phyloP scores from a whole-genome alignment of 495 filamentous ascomycete genomes.

The Oidiodendron maius region DNA sequence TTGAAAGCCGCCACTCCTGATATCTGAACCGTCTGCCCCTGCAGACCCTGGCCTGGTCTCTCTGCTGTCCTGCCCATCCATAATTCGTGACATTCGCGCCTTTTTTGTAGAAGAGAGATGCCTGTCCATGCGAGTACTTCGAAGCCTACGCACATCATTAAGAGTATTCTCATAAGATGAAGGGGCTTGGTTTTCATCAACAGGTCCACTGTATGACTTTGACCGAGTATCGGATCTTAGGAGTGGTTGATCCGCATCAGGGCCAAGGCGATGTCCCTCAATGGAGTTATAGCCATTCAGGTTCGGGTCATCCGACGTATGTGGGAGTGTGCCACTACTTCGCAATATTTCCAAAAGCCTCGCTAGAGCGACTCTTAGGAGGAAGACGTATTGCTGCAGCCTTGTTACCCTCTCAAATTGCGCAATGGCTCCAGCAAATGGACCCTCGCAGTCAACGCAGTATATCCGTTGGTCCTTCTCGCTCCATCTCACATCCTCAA shows the following conservation, averaged over 20 bases:
- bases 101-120: conserved; percentile 88
- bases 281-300: conserved; percentile 59
- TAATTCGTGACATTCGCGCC: conserved; percentile 83
- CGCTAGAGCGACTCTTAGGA: conserved; percentile 86
- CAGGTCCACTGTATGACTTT: conserved; percentile 62
- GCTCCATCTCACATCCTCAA: conserved; percentile 61
- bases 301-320: conserved; percentile 72
- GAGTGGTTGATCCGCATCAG: conserved; percentile 37
- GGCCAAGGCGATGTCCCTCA: conserved; percentile 51
- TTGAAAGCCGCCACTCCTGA: conserved; percentile 53
- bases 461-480: conserved; percentile 57
- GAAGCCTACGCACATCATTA: conserved; percentile 83
- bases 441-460: conserved; percentile 62
- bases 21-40: conserved; percentile 57
- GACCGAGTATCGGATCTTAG: conserved; percentile 65
- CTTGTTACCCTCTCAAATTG: conserved; percentile 66
- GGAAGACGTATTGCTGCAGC: conserved; percentile 88
- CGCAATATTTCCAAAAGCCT: conserved; percentile 82
- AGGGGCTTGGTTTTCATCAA: conserved; percentile 50
- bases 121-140: conserved; percentile 90
- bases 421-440: conserved; percentile 40
- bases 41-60: conserved; percentile 73
- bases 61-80: conserved; percentile 82
- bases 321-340: conserved; percentile 70
- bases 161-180: conserved; percentile 93